Evolutionary conservation across 768 basidiomycete species (phyloP).

Genomic region (Rhizopogon vulgaris): DNA sequence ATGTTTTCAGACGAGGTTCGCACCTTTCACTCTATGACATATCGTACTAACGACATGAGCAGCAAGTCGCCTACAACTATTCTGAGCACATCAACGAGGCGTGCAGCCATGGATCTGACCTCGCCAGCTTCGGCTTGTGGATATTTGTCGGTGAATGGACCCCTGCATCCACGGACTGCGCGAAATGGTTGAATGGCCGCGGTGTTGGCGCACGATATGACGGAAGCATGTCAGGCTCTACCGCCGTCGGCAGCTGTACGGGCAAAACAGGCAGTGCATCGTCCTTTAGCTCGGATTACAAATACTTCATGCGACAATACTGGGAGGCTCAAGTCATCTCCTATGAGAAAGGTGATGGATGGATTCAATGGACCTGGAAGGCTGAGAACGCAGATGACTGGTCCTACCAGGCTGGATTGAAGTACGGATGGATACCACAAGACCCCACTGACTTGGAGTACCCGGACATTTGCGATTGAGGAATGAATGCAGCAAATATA

Average conservation of each 20-base stretch:
- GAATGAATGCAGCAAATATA: background rate
- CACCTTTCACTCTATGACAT: background rate
- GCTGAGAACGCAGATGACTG: constrained; percentile 68
- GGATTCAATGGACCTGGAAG: constrained; percentile 82
- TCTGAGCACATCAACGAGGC: constrained; percentile 34
- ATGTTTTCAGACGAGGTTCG: constrained; percentile 52
- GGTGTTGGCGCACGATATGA: constrained; percentile 70
- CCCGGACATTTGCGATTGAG: constrained; percentile 52
- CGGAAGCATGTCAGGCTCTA: constrained; percentile 28
- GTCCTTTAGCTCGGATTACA: constrained; percentile 58
- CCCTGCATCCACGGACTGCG: constrained; percentile 67
- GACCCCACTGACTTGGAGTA: constrained; percentile 62
- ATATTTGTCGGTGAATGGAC: constrained; percentile 82
- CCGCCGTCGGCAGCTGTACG: constrained; percentile 30
- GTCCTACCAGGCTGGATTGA: constrained; percentile 69
- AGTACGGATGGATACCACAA: constrained; percentile 74
- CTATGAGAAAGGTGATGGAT: constrained; percentile 65
- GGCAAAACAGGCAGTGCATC: constrained; percentile 55
- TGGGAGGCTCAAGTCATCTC: constrained; percentile 78
- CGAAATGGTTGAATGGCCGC: constrained; percentile 74
- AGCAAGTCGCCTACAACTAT: constrained; percentile 4
- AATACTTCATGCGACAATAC: constrained; percentile 56
- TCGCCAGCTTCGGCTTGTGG: constrained; percentile 56
- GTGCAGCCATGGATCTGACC: constrained; percentile 42
- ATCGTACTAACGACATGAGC: background rate